phyloP scores from a whole-genome alignment of 805 yeast species.

The Huiozyma naganishii region DNA sequence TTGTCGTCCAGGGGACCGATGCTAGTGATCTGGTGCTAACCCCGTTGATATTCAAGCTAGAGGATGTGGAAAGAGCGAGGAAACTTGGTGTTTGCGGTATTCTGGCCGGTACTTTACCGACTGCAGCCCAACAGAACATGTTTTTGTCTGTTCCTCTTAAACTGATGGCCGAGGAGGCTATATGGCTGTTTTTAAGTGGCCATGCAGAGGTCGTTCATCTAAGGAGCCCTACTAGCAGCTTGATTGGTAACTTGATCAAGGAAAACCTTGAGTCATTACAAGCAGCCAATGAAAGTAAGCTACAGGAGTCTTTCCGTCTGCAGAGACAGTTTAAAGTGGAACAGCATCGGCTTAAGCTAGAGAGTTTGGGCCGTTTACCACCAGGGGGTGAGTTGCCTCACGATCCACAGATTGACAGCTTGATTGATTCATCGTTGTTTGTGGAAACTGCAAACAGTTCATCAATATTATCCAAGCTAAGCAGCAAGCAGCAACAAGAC shows the following conservation, averaged over 20 bases:
- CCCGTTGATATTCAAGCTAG: constrained; percentile 50
- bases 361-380: constrained; percentile 9
- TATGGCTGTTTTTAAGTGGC: constrained; percentile 44
- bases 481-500: background rate
- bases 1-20: no score
- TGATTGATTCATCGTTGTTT: constrained; percentile 18
- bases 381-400: background rate
- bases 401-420: constrained; percentile 1
- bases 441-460: constrained; percentile 14
- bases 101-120: constrained; percentile 71
- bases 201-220: constrained; percentile 33
- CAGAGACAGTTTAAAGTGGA: constrained; percentile 15
- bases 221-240: constrained; percentile 28
- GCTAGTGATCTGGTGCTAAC: constrained; percentile 11
- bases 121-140: constrained; percentile 90
- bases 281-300: constrained; percentile 1
- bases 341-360: constrained; percentile 14
- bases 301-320: constrained; percentile 10
- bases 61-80: constrained; percentile 45
- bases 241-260: constrained; percentile 1
- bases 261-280: background rate
- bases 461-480: background rate
- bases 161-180: constrained; percentile 60
- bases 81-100: constrained; percentile 61
- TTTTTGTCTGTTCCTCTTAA: constrained; percentile 76